Evolutionary conservation across 805 yeast species (phyloP), one percentile per base, ranked within the genome.

Genomic region (Komagataella kurtzmanii): DNA sequence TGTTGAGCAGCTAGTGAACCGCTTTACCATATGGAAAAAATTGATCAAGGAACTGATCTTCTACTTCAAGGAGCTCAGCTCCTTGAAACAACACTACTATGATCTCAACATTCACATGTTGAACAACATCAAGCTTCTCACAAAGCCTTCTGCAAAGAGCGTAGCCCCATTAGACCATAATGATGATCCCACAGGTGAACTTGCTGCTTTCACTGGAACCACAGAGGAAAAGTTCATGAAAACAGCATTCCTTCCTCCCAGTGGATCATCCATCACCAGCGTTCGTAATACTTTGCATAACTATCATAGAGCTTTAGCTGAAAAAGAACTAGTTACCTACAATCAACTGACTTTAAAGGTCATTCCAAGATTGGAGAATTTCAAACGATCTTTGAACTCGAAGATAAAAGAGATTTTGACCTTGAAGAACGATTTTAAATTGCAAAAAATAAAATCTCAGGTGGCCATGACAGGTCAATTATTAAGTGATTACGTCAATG

Each of bases 381-480:
- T 78, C 60, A 69, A 80, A 53, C 76, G 73, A 55, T 79, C 76
- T 57, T 61, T 78, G 52, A 69, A 76, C 53, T 73, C 74, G 50
- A 76, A 78, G 49, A 75, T 78, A 50, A 77, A 76, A 57, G 82
- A 78, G 57, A 76, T 78, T 54, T 70, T 72, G 51, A 71, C 75
- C 52, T 63, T 83, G 49, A 82, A 79, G 56, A 64, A 68, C 2
- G 88, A 83, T 62, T 83, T 81, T 65, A 81, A 79, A 56, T 60
- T 63, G 3, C 76, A 77, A 48, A 77, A 77, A 57, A 70, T 83
- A 52, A 76, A 74, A 52, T 73, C 70, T 54, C 88, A 83, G 57
- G 75, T 83, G 43, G 80, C 83, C 52, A 71, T 75, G 50, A 81
- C 87, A 2, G 87, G 87, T 6, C 76, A 76, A 50, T 61, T 76